A percentile compares a stretch with the other conserved stretches of the same genome.
Conservation (phyloP, 2,329 filamentous ascomycete species). For the Diaporthe nobilis region DNA sequence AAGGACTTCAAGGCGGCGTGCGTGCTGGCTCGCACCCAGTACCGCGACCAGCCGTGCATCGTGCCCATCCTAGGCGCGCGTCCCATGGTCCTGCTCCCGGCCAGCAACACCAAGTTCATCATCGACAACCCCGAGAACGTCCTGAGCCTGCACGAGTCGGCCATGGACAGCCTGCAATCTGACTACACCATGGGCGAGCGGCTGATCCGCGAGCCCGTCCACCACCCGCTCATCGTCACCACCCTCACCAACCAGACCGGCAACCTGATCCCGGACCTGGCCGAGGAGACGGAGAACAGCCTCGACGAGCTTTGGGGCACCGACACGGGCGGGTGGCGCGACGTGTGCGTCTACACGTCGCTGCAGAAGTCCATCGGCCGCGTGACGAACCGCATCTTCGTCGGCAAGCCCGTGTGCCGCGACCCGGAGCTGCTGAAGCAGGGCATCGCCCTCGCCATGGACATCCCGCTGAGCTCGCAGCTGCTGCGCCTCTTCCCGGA, state of each 20-base stretch:
- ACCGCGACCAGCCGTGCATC: conserved; percentile 46
- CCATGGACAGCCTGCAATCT: conserved; percentile 52
- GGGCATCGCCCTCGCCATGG: conserved; percentile 37
- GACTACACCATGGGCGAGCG: conserved; percentile 51
- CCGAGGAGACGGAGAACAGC: conserved; percentile 49
- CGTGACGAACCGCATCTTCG: conserved; percentile 50
- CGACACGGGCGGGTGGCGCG: conserved; percentile 49
- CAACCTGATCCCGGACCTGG: conserved; percentile 49
- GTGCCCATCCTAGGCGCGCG: conserved; percentile 46
- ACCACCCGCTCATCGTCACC: conserved; percentile 51
- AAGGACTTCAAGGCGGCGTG: conserved; percentile 48
- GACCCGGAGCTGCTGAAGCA: conserved; percentile 36
- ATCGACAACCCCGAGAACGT: conserved; percentile 50
- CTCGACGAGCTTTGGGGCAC: conserved; percentile 50
- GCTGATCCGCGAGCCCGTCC: conserved; percentile 49
- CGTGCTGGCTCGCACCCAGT: conserved; percentile 46
- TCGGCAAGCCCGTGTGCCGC: conserved; percentile 50
- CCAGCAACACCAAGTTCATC: conserved; percentile 50
- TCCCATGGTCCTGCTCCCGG: conserved; percentile 48
- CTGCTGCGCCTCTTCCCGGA: conserved; percentile 43
- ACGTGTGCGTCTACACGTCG: conserved; percentile 52
- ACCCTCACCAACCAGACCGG: conserved; percentile 51
- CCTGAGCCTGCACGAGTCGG: conserved; percentile 52
- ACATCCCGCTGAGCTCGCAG: conserved; percentile 41
- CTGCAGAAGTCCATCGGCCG: conserved; percentile 50